phyloP scores from a whole-genome alignment of 192 early-diverging fungal species.

The Coemansia sp. region DNA sequence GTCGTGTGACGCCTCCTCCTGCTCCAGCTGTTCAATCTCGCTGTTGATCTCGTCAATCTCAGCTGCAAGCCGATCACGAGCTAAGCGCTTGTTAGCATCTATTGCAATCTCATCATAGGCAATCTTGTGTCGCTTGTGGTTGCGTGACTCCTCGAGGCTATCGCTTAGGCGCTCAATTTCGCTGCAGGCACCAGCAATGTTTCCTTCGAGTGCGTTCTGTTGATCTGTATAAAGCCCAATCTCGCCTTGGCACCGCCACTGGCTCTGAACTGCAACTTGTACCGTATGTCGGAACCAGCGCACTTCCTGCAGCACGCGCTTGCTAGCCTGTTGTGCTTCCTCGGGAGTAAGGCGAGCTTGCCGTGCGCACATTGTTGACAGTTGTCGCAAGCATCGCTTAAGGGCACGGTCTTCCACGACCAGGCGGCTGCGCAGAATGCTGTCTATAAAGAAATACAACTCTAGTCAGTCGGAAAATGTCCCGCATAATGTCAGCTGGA shows the following conservation, averaged over 20 bases:
- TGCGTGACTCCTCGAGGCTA: conserved; percentile 44
- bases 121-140: conserved; percentile 48
- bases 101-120: conserved; percentile 50
- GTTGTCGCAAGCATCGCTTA: conserved; percentile 43
- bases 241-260: conserved; percentile 34
- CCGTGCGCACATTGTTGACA: conserved; percentile 36
- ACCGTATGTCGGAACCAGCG: conserved; percentile 47
- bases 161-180: conserved; percentile 32
- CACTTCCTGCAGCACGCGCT: conserved; percentile 38
- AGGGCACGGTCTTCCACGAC: conserved; percentile 41
- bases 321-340: conserved; percentile 20
- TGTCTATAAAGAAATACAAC: conserved; percentile 17
- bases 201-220: conserved; percentile 11
- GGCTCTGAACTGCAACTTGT: conserved; percentile 38
- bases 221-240: conserved; percentile 16
- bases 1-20: conserved; percentile 35
- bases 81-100: conserved; percentile 37
- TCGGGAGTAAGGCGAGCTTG: conserved; percentile 21
- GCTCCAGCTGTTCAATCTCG: conserved; percentile 39
- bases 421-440: conserved; percentile 37
- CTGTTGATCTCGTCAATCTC: conserved; percentile 29
- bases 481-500: background rate
- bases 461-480: background rate
- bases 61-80: conserved; percentile 20
- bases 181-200: conserved; percentile 5